Evolutionary conservation across 371 early-diverging fungal genomes (phyloP).

Genomic region (Saksenaea oblongispora): DNA sequence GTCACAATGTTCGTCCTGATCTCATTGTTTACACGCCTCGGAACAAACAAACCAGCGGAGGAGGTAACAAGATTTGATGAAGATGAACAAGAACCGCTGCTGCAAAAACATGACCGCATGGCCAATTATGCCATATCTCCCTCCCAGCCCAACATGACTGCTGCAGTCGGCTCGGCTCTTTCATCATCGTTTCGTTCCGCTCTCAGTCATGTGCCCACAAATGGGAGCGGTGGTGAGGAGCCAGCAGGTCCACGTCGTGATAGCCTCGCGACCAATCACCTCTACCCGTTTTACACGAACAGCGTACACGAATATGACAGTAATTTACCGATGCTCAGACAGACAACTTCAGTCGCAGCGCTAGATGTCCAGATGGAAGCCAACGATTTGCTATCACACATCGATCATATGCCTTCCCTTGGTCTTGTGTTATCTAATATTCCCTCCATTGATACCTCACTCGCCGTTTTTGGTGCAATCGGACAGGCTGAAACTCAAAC

Average conservation of each 20-base stretch:
- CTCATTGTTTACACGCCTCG: slow-evolving; percentile 13
- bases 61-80: not conserved
- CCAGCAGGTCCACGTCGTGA: slow-evolving; percentile 16
- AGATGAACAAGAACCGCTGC: slow-evolving; percentile 9
- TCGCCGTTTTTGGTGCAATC: slow-evolving; percentile 35
- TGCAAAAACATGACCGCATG: slow-evolving; percentile 1
- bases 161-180: not conserved
- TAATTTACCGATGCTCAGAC: not conserved
- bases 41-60: not conserved
- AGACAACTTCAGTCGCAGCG: slow-evolving; percentile 24
- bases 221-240: slow-evolving; percentile 7
- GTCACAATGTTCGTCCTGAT: slow-evolving; percentile 17
- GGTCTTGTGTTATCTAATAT: slow-evolving; percentile 49
- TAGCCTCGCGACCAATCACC: slow-evolving; percentile 29
- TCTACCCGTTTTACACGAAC: slow-evolving; percentile 25
- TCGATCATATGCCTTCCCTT: slow-evolving; percentile 38
- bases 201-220: slow-evolving; percentile 10
- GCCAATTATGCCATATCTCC: not conserved
- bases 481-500: slow-evolving; percentile 23
- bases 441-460: slow-evolving; percentile 44
- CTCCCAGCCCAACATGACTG: not conserved
- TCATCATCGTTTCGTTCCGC: slow-evolving; percentile 13
- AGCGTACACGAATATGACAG: slow-evolving; percentile 17
- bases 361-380: slow-evolving; percentile 39
- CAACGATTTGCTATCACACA: slow-evolving; percentile 18